phyloP scores from a whole-genome alignment of 1,284 basidiomycete genomes.

The Tilletia indica region DNA sequence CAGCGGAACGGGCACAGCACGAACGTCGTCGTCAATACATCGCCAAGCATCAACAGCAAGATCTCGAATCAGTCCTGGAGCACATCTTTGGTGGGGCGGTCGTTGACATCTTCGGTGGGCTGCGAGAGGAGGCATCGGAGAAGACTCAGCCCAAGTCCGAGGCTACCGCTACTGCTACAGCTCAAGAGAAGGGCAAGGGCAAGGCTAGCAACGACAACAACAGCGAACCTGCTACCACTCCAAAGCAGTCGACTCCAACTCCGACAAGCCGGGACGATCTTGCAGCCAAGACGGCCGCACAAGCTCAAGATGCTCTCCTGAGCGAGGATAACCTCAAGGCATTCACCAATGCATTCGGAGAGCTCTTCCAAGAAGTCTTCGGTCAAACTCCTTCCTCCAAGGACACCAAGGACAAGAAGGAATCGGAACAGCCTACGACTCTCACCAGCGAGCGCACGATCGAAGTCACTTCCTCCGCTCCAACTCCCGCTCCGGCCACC shows the following conservation, averaged over 20 bases:
- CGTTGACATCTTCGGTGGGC: not conserved
- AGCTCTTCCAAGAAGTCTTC: conserved; percentile 15
- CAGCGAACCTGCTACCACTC: not conserved
- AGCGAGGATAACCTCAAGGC: not conserved
- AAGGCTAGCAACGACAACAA: no score
- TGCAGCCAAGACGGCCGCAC: not conserved
- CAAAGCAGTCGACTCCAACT: no score
- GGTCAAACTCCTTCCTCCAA: not conserved
- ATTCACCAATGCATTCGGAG: conserved; percentile 3
- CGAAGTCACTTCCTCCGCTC: not conserved
- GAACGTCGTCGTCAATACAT: not conserved
- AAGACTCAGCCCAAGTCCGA: not conserved
- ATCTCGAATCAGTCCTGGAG: not conserved
- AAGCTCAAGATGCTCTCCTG: conserved; percentile 7
- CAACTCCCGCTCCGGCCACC: not conserved
- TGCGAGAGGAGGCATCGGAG: not conserved
- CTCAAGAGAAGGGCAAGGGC: no score
- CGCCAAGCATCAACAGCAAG: not conserved
- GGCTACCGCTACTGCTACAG: not conserved
- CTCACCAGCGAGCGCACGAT: no score
- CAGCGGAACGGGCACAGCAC: not conserved
- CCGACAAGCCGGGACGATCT: not conserved
- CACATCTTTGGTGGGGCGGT: not conserved
- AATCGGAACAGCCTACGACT: not conserved
- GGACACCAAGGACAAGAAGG: not conserved